phyloP scores from a whole-genome alignment of 2,329 filamentous ascomycete genomes.

The Lecanicillium sp. region DNA sequence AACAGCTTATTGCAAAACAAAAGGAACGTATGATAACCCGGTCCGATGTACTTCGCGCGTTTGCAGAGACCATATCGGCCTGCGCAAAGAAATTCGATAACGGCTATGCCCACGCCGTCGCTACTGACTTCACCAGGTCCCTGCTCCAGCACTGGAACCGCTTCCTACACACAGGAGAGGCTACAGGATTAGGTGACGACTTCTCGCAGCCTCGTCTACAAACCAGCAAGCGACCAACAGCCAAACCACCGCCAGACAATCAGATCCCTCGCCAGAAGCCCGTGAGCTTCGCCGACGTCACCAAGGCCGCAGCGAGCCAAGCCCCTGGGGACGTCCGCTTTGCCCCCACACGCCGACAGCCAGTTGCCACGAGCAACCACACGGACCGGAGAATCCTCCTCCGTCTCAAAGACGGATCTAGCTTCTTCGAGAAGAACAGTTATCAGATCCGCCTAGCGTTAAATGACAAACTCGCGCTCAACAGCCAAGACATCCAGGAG shows the following conservation, averaged over 20 bases:
- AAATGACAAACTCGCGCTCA: background rate
- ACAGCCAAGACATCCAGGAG: background rate
- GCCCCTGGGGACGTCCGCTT: background rate
- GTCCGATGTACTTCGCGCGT: background rate
- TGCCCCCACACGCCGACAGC: background rate
- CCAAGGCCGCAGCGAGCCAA: background rate
- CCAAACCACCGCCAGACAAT: background rate
- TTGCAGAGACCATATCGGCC: background rate
- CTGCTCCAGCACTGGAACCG: background rate
- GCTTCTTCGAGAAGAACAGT: background rate
- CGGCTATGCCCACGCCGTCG: background rate
- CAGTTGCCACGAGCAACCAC: background rate
- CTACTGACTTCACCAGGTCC: background rate
- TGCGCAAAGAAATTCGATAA: constrained; percentile 1
- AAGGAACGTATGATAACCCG: no score
- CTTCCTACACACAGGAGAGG: background rate
- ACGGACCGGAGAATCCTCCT: background rate
- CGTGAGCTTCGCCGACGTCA: background rate
- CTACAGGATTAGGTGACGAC: background rate
- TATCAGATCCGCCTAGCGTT: background rate
- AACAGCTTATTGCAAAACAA: background rate
- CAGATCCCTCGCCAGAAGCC: background rate
- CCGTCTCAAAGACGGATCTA: background rate
- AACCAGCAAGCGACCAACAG: background rate
- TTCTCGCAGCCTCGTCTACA: background rate